These are phyloP conservation scores for Exophiala phaeomuriformis DNA, from an alignment of 2,329 filamentous ascomycete species.

Conservation along the genomic window DNA sequence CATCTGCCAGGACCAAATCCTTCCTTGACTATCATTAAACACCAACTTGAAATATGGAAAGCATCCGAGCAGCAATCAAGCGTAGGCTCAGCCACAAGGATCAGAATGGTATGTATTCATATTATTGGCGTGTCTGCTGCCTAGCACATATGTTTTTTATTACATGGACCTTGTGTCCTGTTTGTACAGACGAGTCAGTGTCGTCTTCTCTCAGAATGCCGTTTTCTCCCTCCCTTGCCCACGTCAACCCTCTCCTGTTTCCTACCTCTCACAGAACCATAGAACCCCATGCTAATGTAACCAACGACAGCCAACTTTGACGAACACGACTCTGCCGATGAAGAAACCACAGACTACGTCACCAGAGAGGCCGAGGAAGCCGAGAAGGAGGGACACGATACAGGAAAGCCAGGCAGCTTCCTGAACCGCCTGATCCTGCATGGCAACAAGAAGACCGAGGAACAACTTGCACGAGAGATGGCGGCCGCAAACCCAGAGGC, in stretches of 20 bases:
- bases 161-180: neutral
- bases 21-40: neutral
- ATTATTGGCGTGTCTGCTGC: neutral
- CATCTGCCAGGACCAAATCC: neutral
- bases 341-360: slow-evolving; percentile 23
- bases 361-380: slow-evolving; percentile 24
- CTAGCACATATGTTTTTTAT: neutral
- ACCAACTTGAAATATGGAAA: slow-evolving; percentile 18
- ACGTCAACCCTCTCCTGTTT: too few species aligned
- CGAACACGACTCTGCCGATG: slow-evolving; percentile 24
- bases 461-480: slow-evolving; percentile 18
- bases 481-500: slow-evolving; percentile 13
- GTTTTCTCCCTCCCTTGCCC: neutral
- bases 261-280: too few species aligned
- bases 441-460: slow-evolving; percentile 27
- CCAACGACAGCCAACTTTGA: slow-evolving; percentile 21
- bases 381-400: slow-evolving; percentile 21
- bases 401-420: slow-evolving; percentile 23
- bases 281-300: slow-evolving; percentile 1
- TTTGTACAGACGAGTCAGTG: neutral
- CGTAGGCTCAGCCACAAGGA: slow-evolving; percentile 27
- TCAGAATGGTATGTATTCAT: slow-evolving; percentile 16
- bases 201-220: neutral
- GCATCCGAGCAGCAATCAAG: slow-evolving; percentile 25
- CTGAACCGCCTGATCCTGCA: slow-evolving; percentile 26